A percentile compares a stretch with the other conserved stretches of the same genome.
These are phyloP conservation scores for Hsuehochloa calcarea DNA, from an alignment of 176 grass and related monocot species.

Conservation along the genomic window DNA sequence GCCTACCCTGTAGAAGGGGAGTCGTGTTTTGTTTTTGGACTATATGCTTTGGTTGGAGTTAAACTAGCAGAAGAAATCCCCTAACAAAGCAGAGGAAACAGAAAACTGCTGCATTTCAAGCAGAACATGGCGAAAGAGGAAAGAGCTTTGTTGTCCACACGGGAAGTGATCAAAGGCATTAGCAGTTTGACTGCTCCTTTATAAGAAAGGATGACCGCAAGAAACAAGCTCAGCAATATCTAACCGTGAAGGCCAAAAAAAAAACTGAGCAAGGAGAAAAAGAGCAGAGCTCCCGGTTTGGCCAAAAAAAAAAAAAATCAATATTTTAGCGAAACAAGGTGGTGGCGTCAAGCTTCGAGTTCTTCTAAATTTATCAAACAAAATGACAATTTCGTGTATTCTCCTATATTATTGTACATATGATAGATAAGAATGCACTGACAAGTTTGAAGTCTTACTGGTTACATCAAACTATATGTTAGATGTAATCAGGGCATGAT, in stretches of 20 bases:
- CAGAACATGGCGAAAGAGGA: not conserved
- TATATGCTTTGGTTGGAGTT: not conserved
- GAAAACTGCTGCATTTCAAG: not conserved
- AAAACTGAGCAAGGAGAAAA: not conserved
- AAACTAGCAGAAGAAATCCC: not conserved
- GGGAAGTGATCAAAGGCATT: not conserved
- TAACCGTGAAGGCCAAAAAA: not conserved
- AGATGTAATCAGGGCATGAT: not conserved
- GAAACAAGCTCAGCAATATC: slow-evolving; percentile 22
- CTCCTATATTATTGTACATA: slow-evolving; percentile 17
- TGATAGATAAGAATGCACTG: not conserved
- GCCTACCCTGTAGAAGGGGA: not conserved
- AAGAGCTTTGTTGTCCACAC: not conserved
- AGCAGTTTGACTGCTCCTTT: not conserved
- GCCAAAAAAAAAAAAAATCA: too few relatives aligned
- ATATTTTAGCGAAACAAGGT: too few relatives aligned
- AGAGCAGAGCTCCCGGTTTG: not conserved
- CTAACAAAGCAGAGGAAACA: not conserved
- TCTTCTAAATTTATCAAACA: too few relatives aligned
- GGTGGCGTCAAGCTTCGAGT: too few relatives aligned
- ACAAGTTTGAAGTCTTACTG: not conserved
- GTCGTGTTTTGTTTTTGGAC: not conserved
- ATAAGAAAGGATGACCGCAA: slow-evolving; percentile 1
- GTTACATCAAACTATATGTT: not conserved
- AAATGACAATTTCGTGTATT: not conserved